Evolutionary conservation across 2,329 filamentous ascomycete genomes (phyloP).

Genomic region (Apiospora kogelbergensis): DNA sequence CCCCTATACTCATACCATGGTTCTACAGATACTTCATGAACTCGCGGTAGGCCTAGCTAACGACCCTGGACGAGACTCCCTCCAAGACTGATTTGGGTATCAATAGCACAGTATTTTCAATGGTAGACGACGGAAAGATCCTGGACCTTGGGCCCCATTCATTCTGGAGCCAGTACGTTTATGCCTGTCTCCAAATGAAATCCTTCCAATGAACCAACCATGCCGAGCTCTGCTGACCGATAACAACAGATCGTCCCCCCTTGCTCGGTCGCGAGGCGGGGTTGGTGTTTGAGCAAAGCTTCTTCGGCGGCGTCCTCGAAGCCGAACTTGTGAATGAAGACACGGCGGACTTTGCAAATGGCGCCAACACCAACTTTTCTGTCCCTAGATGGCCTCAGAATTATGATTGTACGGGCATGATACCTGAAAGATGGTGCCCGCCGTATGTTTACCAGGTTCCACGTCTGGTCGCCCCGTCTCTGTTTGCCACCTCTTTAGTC

Average conservation of each 20-base stretch:
- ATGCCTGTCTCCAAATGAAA: neutral
- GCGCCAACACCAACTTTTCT: neutral
- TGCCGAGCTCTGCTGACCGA: neutral
- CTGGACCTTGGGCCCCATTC: too few species aligned
- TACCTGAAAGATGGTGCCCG: neutral
- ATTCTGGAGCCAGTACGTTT: neutral
- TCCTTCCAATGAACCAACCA: neutral
- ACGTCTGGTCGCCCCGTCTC: neutral
- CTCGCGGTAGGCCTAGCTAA: constrained; percentile 7
- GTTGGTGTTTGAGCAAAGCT: neutral
- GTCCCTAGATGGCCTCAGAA: neutral
- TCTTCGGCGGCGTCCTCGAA: neutral
- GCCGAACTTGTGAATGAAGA: neutral
- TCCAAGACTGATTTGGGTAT: neutral
- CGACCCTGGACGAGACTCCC: neutral
- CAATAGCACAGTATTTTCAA: neutral
- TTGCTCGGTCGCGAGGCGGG: neutral
- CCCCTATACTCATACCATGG: neutral
- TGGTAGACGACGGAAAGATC: neutral
- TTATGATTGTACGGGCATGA: neutral
- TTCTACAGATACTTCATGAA: constrained; percentile 14
- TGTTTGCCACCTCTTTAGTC: neutral
- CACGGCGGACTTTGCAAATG: neutral
- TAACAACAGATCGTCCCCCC: neutral
- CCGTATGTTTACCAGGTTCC: neutral